Evolutionary conservation across 352 stramenopile species (phyloP), one percentile per base, ranked within the genome.

Genomic region (Pythium plurisporium): DNA sequence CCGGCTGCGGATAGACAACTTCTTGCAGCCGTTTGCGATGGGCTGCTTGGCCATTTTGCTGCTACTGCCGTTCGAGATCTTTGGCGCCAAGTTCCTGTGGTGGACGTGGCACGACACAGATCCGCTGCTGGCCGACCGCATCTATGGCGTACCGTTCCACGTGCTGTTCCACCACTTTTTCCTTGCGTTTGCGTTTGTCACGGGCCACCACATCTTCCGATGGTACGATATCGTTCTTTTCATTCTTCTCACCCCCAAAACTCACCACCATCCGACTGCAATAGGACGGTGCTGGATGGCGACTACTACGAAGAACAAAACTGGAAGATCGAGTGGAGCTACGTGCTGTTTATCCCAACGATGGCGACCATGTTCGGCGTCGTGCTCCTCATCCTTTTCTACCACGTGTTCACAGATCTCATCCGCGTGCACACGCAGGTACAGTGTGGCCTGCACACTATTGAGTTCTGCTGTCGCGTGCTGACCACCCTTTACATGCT

Each of bases 41-140:
- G 79, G 73, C 0, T 55, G 65, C 15, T 53, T 91, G 7, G 69
- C 82, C 45, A 51, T 89, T 20, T 58, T 82, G 45, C 58, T 91
- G 25, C 57, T 64, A 7, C 78, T 92, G 36, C 84, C 84, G 9
- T 83, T 90, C 30, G 81, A 94, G 67, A 65, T 94, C 44, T 43
- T 91, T 30, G 84, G 84, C 43, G 55, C 77, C 54, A 91, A 91
- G 53, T 89, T 94, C 45, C 65, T 94, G 25, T 91, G 79, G 79
- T 94, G 84, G 84, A 94, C 84, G 46, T 91, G 76, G 70, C 84
- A 94, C 54, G 84, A 94, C 53, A 91, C 78, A 19, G 81, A 94
- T 25, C 81, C 81, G 25, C 64, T 88, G 37, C 61, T 94, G 14
- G 55, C 53, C 8, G 72, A 77, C 22, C 78, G 84, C 3, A 56